Conservation (phyloP, 2,329 filamentous ascomycete genomes). For the Didymella sp. region DNA sequence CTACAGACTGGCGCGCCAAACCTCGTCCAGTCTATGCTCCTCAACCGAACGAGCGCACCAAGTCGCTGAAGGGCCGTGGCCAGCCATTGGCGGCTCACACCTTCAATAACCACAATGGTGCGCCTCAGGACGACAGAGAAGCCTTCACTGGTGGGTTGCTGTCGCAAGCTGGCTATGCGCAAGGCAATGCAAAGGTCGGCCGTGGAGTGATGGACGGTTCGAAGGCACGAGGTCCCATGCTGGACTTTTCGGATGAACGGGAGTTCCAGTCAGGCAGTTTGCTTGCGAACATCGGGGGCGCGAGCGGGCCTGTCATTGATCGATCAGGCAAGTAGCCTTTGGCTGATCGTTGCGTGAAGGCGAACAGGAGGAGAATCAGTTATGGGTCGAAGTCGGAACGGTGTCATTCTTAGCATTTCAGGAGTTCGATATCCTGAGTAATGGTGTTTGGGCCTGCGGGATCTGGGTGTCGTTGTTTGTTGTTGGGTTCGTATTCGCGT, state of each 20-base stretch:
- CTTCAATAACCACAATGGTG: conserved; percentile 42
- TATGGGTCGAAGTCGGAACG: background rate
- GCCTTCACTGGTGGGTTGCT: conserved; percentile 57
- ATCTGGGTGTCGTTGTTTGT: conserved; percentile 6
- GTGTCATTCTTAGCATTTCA: conserved; percentile 22
- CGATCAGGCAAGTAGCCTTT: conserved; percentile 34
- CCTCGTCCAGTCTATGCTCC: conserved; percentile 39
- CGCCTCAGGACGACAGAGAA: conserved; percentile 41
- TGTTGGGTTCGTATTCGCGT: conserved; percentile 16
- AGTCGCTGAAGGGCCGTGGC: conserved; percentile 44
- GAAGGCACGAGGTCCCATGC: conserved; percentile 54
- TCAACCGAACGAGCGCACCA: conserved; percentile 42
- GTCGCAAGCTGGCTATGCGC: conserved; percentile 50
- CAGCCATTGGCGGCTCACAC: conserved; percentile 45
- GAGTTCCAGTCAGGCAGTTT: conserved; percentile 58
- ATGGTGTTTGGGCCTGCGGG: conserved; percentile 12
- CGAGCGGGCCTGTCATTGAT: conserved; percentile 48
- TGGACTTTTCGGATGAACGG: conserved; percentile 52
- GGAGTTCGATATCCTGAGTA: conserved; percentile 25
- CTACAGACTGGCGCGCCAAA: conserved; percentile 55
- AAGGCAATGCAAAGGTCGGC: conserved; percentile 49
- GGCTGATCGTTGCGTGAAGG: conserved; percentile 20
- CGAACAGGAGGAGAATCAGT: conserved; percentile 1
- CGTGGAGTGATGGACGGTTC: conserved; percentile 56
- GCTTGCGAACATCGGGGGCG: conserved; percentile 52